Percentiles rank a stretch among this genome's conserved stretches.
Evolutionary conservation across 176 grass and related monocot species (phyloP).

Genomic region (Oryza australiensis): DNA sequence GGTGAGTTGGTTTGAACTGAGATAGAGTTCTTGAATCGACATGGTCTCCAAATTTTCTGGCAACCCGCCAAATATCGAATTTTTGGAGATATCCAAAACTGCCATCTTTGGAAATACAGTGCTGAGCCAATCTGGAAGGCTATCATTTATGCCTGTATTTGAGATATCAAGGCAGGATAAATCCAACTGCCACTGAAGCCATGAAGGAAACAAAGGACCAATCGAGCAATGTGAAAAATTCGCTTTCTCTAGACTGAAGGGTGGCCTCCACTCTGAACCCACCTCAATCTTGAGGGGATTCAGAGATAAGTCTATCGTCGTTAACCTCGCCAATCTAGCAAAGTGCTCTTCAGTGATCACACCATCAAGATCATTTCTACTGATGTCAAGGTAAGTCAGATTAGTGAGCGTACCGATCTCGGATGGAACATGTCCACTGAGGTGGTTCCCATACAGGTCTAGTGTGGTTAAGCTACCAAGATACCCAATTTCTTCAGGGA

Average conservation of each 20-base stretch:
- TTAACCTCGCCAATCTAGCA: not conserved
- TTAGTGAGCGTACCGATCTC: not conserved
- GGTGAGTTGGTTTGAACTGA: conserved; percentile 13
- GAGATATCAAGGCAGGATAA: conserved; percentile 6
- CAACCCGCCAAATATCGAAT: conserved; percentile 21
- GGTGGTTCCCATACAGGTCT: not conserved
- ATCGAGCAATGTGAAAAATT: not conserved
- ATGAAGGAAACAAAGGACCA: conserved; percentile 33
- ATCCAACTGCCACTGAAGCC: conserved; percentile 27
- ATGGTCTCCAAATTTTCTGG: not conserved
- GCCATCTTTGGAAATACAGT: not conserved
- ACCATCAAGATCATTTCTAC: conserved; percentile 3
- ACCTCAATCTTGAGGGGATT: conserved; percentile 2
- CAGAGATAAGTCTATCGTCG: not conserved
- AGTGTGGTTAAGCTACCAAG: not conserved
- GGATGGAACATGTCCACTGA: not conserved
- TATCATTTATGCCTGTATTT: conserved; percentile 19
- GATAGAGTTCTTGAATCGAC: not conserved
- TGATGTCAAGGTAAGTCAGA: not conserved
- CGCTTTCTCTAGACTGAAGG: not conserved
- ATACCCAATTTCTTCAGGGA: not conserved
- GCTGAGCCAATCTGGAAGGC: conserved; percentile 40
- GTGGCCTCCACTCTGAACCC: conserved; percentile 16
- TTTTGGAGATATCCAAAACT: conserved; percentile 15
- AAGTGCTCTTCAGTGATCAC: conserved; percentile 9